phyloP scores from a whole-genome alignment of 257 asterid species.

The Solanum pimpinellifolium region DNA sequence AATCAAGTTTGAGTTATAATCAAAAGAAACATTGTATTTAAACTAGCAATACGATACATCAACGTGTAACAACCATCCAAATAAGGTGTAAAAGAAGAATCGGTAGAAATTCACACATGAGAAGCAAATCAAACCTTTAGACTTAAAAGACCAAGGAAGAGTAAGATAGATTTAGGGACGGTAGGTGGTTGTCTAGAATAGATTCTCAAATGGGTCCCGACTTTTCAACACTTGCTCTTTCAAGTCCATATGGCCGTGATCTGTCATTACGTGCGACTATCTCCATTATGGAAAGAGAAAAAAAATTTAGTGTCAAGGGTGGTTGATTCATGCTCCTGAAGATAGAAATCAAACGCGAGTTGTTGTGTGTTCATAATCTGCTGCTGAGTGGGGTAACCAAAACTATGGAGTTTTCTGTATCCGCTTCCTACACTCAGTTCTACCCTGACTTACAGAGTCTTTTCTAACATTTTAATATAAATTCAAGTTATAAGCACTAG shows the following conservation, averaged over 20 bases:
- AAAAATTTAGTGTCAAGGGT: neutral
- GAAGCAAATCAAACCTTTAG: neutral
- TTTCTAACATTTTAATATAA: neutral
- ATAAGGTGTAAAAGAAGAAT: neutral
- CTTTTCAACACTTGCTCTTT: neutral
- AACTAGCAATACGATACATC: too few relatives aligned
- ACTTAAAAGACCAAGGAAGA: neutral
- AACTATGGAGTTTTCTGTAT: neutral
- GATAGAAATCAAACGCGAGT: neutral
- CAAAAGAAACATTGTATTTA: too few relatives aligned
- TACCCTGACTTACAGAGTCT: neutral
- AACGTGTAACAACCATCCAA: neutral
- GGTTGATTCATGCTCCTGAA: neutral
- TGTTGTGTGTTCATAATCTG: neutral
- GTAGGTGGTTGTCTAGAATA: neutral
- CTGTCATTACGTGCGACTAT: neutral
- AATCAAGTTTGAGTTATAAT: too few relatives aligned
- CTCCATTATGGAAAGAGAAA: neutral
- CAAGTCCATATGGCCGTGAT: neutral
- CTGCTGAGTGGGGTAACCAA: neutral
- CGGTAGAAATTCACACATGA: neutral
- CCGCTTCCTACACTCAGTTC: neutral
- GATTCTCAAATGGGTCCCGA: neutral
- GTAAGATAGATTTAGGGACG: neutral
- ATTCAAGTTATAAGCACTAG: neutral